Conservation (phyloP, 2,329 filamentous ascomycete species). For the Botrytis sinoallii region DNA sequence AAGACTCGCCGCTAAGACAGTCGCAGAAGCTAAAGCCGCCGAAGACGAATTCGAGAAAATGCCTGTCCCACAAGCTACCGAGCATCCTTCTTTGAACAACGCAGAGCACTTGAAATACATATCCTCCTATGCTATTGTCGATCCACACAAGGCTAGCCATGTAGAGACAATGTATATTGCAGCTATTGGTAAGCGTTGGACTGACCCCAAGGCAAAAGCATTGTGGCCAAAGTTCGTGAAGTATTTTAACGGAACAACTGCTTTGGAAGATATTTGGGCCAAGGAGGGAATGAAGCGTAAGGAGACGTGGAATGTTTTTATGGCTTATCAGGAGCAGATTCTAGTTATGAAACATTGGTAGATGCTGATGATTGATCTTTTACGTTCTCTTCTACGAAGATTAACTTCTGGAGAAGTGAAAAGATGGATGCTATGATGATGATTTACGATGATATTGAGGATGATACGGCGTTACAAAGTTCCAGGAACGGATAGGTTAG, state of each 20-base stretch:
- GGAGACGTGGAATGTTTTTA: slow-evolving; percentile 66
- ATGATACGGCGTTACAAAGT: neutral
- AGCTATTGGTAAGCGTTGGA: slow-evolving; percentile 54
- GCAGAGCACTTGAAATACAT: slow-evolving; percentile 56
- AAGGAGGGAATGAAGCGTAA: slow-evolving; percentile 84
- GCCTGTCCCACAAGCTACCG: slow-evolving; percentile 47
- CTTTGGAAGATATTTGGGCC: slow-evolving; percentile 83
- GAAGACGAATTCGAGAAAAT: slow-evolving; percentile 33
- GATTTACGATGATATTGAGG: neutral
- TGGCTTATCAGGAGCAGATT: slow-evolving; percentile 65
- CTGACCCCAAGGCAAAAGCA: slow-evolving; percentile 51
- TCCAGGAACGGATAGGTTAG: neutral
- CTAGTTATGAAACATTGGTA: slow-evolving; percentile 70
- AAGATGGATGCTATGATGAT: neutral
- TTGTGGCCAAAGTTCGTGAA: slow-evolving; percentile 71
- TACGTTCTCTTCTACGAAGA: neutral
- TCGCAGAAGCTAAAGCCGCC: slow-evolving; percentile 48
- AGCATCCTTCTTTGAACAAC: slow-evolving; percentile 55
- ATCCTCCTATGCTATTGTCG: slow-evolving; percentile 66
- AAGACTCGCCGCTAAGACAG: slow-evolving; percentile 54
- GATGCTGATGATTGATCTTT: slow-evolving; percentile 10
- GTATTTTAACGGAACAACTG: slow-evolving; percentile 83
- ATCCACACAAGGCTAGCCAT: slow-evolving; percentile 74
- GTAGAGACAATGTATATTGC: slow-evolving; percentile 70
- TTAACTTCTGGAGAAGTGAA: neutral